Conservation (phyloP, 2,329 filamentous ascomycete genomes). For the Dactylellina haptotyla region DNA sequence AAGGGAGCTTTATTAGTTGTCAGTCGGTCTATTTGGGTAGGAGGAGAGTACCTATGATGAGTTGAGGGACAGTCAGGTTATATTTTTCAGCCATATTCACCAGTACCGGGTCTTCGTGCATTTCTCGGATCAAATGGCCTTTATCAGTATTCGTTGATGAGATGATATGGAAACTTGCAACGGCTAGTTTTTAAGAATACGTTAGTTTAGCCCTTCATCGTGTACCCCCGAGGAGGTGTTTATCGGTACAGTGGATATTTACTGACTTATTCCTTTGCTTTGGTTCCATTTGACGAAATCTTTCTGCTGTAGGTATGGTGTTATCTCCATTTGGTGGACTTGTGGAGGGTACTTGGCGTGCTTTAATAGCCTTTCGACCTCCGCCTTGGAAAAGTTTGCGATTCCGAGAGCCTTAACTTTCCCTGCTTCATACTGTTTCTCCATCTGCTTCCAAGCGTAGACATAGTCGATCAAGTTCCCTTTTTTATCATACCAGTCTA, state of each 20-base stretch:
- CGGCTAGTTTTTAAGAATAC: no score
- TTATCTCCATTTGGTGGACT: conserved; percentile 49
- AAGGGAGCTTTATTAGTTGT: not conserved
- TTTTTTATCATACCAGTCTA: not conserved
- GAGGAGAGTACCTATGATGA: not conserved
- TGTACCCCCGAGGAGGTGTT: no score
- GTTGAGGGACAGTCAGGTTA: not conserved
- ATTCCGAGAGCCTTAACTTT: conserved; percentile 40
- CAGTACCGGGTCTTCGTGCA: conserved; percentile 22
- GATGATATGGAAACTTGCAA: not conserved
- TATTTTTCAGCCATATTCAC: conserved; percentile 29
- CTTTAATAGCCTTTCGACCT: conserved; percentile 26
- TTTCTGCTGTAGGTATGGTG: conserved; percentile 38
- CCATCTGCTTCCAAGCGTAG: conserved; percentile 49
- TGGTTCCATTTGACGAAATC: conserved; percentile 40
- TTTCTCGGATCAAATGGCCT: not conserved
- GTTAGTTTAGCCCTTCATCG: no score
- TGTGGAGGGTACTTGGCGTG: conserved; percentile 25
- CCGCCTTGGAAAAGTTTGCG: conserved; percentile 36
- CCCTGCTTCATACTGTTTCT: conserved; percentile 32
- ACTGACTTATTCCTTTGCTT: conserved; percentile 28
- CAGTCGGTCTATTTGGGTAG: not conserved
- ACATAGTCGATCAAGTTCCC: conserved; percentile 36
- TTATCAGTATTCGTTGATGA: not conserved
- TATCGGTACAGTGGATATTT: not conserved